Base-by-base conservation (phyloP, 2,329 filamentous ascomycete species). In the Neonectria punicea region DNA sequence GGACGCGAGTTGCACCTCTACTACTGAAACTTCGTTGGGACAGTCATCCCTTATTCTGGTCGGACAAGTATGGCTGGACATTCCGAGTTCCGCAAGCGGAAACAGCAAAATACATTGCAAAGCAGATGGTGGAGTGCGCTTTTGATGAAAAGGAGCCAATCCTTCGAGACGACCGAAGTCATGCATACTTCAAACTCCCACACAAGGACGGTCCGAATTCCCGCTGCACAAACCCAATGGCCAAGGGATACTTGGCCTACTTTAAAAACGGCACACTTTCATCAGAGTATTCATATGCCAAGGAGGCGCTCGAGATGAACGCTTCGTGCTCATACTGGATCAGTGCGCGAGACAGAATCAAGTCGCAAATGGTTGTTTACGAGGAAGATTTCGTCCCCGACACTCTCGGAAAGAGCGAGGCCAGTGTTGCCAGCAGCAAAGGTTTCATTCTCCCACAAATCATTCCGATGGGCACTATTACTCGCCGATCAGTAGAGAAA, bases 321-420 rank as follows among this genome's bases (percentile, higher is more conserved):
- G 94, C 96, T 0, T 97, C 94, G 0, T 99, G 97, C 77, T 98
- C 95, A 1, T 99, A 99, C 80, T 99, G 97, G 96, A 98, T 99
- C 73, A 97, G 93, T 74, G 94, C 96, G 16, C 88, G 96, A 67
- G 93, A 97, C 75, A 86, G 96, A 54, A 99, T 99, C 79, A 95
- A 84, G 85, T 92, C 91, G n/a, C 96, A 99, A 75, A 93, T 98
- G 86, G 94, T 97, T 2, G 92, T 99, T 1, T 98, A 97, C 76
- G 86, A 94, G 64, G 84, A 90, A 36, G 90, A 97, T 67, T 65
- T 83, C 18, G 68, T 59, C 32, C 22, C 55, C 28, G 43, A n/a
- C 13, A 53, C 63, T 36, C 14, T 53, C 47, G 28, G 25, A 39
- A 58, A 59, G 25, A 41, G n/a, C 18, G 58, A 69, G 20, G 58